phyloP scores from a whole-genome alignment of 345 rosid genomes.

The Brassica rapa region DNA sequence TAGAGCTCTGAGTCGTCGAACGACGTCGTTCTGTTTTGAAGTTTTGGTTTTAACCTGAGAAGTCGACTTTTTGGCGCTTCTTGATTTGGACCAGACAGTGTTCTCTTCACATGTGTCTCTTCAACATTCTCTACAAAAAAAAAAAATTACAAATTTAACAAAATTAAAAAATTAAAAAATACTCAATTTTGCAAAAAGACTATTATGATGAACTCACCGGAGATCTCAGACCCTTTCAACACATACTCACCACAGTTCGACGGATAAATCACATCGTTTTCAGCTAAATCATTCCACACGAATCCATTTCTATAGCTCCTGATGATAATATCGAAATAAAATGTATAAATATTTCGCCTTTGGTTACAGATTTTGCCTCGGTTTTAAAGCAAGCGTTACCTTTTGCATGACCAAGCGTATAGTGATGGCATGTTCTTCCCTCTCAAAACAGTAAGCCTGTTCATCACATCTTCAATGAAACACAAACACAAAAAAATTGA shows the following conservation, averaged over 20 bases:
- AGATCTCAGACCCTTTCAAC: constrained; percentile 88
- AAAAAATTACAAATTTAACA: not conserved
- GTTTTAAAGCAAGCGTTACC: constrained; percentile 45
- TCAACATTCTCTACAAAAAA: constrained; percentile 45
- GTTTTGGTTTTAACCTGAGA: constrained; percentile 48
- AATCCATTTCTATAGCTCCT: constrained; percentile 94
- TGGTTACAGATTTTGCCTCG: not conserved
- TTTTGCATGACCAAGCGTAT: constrained; percentile 93
- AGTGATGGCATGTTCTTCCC: constrained; percentile 82
- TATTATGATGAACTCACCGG: constrained; percentile 43
- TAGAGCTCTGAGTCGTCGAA: constrained; percentile 31
- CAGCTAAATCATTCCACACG: constrained; percentile 92
- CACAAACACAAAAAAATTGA: not conserved
- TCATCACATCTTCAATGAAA: constrained; percentile 56
- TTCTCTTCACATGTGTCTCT: constrained; percentile 36
- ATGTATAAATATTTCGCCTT: not conserved
- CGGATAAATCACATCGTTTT: constrained; percentile 71
- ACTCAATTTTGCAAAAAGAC: not conserved
- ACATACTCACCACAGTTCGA: constrained; percentile 83
- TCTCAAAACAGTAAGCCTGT: constrained; percentile 65
- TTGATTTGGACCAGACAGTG: constrained; percentile 34
- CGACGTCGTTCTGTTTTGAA: constrained; percentile 38
- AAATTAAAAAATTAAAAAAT: not conserved
- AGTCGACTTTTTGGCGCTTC: constrained; percentile 43
- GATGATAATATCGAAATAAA: not conserved